Conservation (phyloP, 2,329 filamentous ascomycete genomes). For the Colletotrichum scovillei region DNA sequence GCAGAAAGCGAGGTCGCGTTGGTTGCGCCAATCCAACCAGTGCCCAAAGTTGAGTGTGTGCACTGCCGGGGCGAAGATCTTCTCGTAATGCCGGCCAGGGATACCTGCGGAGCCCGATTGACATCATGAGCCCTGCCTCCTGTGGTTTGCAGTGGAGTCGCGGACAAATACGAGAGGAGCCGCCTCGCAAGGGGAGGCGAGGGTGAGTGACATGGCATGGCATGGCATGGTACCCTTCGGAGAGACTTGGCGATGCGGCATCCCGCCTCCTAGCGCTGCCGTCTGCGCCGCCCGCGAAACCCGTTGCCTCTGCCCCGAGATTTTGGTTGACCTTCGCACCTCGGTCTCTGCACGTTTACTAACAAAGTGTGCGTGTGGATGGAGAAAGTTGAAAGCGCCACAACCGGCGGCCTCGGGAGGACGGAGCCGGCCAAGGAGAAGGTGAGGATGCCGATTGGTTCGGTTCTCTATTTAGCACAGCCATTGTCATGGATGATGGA, state of each 20-base stretch:
- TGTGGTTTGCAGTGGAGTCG: conserved; percentile 2
- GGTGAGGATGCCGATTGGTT: conserved; percentile 14
- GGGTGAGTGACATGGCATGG: neutral
- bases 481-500: neutral
- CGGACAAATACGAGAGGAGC: conserved; percentile 28
- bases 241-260: conserved; percentile 16
- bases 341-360: neutral
- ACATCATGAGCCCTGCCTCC: conserved; percentile 21
- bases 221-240: neutral
- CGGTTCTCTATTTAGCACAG: neutral
- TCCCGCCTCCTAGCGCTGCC: neutral
- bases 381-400: neutral
- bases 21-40: neutral
- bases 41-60: neutral
- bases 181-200: conserved; percentile 4
- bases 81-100: conserved; percentile 29
- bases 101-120: conserved; percentile 10
- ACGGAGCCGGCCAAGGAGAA: neutral
- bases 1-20: neutral
- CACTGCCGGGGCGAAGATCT: conserved; percentile 27
- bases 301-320: neutral
- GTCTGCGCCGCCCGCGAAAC: neutral
- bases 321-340: neutral
- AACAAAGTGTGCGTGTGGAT: neutral
- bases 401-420: conserved; percentile 6